These are phyloP conservation scores for Biscogniauxia marginata DNA, from an alignment of 2,329 filamentous ascomycete species.

Conservation along the genomic window DNA sequence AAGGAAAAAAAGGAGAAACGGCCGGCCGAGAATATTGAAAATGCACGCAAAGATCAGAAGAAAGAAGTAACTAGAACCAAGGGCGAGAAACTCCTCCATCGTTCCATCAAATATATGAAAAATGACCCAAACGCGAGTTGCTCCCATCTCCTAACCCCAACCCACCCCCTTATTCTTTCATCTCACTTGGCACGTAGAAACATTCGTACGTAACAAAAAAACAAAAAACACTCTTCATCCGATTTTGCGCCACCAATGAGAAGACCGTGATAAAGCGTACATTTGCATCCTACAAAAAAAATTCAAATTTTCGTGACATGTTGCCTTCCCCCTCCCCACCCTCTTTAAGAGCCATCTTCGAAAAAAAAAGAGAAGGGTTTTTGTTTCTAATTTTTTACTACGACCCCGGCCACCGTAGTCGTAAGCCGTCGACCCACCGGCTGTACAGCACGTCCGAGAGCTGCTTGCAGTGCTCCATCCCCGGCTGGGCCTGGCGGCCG, in stretches of 20 bases:
- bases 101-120: neutral
- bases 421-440: constrained; percentile 83
- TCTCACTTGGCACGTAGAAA: neutral
- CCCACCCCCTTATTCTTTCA: neutral
- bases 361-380: neutral
- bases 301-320: too few relatives aligned
- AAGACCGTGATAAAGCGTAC: too few relatives aligned
- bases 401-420: constrained; percentile 61
- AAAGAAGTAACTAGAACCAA: neutral
- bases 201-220: constrained; percentile 7
- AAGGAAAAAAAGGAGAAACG: neutral
- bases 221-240: constrained; percentile 10
- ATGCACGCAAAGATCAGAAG: neutral
- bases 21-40: neutral
- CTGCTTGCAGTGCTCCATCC: constrained; percentile 91
- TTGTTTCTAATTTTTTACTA: constrained; percentile 4
- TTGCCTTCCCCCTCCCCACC: neutral
- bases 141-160: neutral
- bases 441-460: constrained; percentile 88
- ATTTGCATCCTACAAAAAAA: too few relatives aligned
- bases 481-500: constrained; percentile 55
- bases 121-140: neutral
- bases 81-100: neutral
- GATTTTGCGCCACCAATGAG: too few relatives aligned
- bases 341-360: constrained; percentile 2